Conservation (phyloP, 176 grass and related monocot species). For the Oryza officinalis region DNA sequence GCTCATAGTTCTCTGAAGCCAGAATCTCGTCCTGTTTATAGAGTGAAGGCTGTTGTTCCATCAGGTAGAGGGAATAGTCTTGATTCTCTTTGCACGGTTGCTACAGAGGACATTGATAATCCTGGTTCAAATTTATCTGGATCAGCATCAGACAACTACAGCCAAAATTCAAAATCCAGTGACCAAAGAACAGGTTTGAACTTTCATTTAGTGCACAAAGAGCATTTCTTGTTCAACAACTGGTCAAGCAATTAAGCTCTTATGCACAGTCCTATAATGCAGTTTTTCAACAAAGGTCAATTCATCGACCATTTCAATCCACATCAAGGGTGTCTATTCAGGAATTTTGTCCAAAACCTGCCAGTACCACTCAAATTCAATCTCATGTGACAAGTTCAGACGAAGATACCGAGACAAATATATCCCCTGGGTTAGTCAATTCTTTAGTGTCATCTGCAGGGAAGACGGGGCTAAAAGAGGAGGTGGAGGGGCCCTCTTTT, state of each 20-base stretch:
- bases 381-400: constrained; percentile 31
- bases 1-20: constrained; percentile 36
- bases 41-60: constrained; percentile 37
- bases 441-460: constrained; percentile 6
- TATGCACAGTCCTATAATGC: constrained; percentile 28
- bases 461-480: constrained; percentile 29
- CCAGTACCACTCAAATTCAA: constrained; percentile 16
- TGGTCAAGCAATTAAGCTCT: constrained; percentile 37
- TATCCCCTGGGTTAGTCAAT: constrained; percentile 42
- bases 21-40: constrained; percentile 26
- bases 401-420: constrained; percentile 39
- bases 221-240: neutral
- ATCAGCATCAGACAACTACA: constrained; percentile 17
- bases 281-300: constrained; percentile 38
- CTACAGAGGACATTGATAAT: neutral
- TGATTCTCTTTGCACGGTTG: constrained; percentile 23
- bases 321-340: constrained; percentile 21
- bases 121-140: constrained; percentile 21
- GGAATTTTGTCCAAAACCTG: constrained; percentile 37
- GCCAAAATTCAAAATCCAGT: constrained; percentile 34
- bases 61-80: constrained; percentile 24
- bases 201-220: constrained; percentile 15
- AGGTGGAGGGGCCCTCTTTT: constrained; percentile 32
- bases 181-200: constrained; percentile 38
- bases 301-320: constrained; percentile 35